Percentiles rank a stretch among this genome's conserved stretches.
Conservation (phyloP, 2,329 filamentous ascomycete genomes). For the Trichoderma hamatum region DNA sequence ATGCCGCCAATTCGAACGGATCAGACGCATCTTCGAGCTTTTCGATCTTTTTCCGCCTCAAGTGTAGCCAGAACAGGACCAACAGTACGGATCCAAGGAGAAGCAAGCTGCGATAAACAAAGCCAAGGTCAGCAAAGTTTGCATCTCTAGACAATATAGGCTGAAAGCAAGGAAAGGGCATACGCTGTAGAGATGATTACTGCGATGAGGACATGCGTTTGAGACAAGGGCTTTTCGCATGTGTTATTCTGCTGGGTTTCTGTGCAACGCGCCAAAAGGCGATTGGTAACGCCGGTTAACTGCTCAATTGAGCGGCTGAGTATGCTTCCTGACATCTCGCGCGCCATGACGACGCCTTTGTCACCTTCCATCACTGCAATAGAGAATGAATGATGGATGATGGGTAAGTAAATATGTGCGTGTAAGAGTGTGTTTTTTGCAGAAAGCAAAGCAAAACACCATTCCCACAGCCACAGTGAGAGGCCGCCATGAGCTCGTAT, state of each 20-base stretch:
- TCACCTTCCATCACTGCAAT: neutral
- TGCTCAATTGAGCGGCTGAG: constrained; percentile 11
- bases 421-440: neutral
- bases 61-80: constrained; percentile 11
- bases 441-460: neutral
- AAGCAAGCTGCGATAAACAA: neutral
- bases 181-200: constrained; percentile 14
- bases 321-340: neutral
- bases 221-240: constrained; percentile 17
- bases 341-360: neutral
- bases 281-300: neutral
- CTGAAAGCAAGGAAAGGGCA: neutral
- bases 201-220: constrained; percentile 3
- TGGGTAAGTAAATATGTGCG: neutral
- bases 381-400: neutral
- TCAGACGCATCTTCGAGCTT: constrained; percentile 18
- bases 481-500: neutral
- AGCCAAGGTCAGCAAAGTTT: neutral
- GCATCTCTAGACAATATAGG: neutral
- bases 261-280: constrained; percentile 3
- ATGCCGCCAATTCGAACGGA: constrained; percentile 22
- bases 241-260: constrained; percentile 20
- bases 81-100: constrained; percentile 11
- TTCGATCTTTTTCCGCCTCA: constrained; percentile 8
- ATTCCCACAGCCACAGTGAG: neutral